A percentile compares a stretch with the other conserved stretches of the same genome.
These are phyloP conservation scores for Apiotrichum sp. DNA, from an alignment of 1,284 basidiomycete species.

Conservation along the genomic window DNA sequence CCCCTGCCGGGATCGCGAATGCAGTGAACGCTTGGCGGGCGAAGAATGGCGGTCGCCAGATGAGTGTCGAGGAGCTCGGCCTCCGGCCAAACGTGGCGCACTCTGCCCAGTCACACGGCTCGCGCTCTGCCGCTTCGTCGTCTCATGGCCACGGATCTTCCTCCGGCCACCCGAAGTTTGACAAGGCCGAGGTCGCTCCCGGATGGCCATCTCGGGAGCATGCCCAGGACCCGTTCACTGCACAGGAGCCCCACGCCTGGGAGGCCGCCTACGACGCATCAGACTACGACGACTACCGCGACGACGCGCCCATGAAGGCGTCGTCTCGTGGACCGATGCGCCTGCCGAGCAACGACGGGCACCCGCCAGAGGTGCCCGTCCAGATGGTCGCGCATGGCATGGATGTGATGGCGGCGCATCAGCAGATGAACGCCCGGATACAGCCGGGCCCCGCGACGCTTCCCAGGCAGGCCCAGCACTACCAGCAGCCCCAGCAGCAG, in stretches of 20 bases:
- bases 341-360: too few relatives aligned
- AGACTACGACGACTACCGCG: background rate
- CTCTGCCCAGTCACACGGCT: background rate
- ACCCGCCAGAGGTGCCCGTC: background rate
- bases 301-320: background rate
- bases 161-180: background rate
- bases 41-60: background rate
- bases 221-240: background rate
- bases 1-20: slow-evolving; percentile 7
- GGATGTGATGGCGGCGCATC: background rate
- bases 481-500: background rate
- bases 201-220: background rate
- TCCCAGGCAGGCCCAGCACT: background rate
- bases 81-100: background rate
- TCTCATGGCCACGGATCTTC: background rate
- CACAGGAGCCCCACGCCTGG: background rate
- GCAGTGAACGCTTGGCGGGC: slow-evolving; percentile 12
- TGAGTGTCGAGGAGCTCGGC: background rate
- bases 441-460: background rate
- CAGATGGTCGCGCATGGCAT: background rate
- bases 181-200: background rate
- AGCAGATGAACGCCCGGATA: background rate
- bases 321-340: too few relatives aligned
- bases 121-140: background rate
- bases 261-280: background rate